These are phyloP conservation scores for Bertia moriformis DNA, from an alignment of 2,329 filamentous ascomycete species.

Conservation along the genomic window DNA sequence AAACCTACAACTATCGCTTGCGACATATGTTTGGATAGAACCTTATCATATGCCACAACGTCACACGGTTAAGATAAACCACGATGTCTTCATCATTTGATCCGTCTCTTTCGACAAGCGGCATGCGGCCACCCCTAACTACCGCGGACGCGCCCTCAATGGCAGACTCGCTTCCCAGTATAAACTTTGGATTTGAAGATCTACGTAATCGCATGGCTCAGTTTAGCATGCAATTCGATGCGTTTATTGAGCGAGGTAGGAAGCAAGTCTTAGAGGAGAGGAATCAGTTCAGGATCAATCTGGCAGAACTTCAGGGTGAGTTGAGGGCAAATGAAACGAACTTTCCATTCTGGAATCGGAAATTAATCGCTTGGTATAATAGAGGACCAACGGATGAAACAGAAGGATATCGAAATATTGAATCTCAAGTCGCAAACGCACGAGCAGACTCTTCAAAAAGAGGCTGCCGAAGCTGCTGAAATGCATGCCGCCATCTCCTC, in stretches of 20 bases:
- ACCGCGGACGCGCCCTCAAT: slow-evolving; percentile 38
- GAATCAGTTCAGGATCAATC: not conserved
- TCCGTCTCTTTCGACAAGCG: slow-evolving; percentile 36
- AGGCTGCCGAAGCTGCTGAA: slow-evolving; percentile 44
- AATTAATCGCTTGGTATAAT: too few relatives aligned
- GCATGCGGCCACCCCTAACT: slow-evolving; percentile 32
- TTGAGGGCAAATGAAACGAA: not conserved
- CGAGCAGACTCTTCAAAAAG: slow-evolving; percentile 38
- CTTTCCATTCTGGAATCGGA: not conserved
- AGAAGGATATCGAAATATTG: slow-evolving; percentile 10
- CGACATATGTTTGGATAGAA: too few relatives aligned
- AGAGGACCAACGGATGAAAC: not conserved
- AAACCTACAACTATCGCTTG: too few relatives aligned
- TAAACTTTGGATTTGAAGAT: slow-evolving; percentile 1
- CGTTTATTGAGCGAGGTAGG: not conserved
- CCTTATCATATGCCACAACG: too few relatives aligned
- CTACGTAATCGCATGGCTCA: slow-evolving; percentile 1
- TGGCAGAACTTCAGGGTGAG: not conserved
- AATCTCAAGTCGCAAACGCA: slow-evolving; percentile 38
- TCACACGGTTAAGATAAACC: too few relatives aligned
- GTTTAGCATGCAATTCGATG: not conserved
- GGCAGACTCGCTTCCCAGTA: slow-evolving; percentile 30
- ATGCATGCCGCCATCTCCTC: slow-evolving; percentile 44
- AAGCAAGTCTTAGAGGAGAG: slow-evolving; percentile 1
- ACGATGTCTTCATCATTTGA: slow-evolving; percentile 31